A percentile compares a stretch with the other conserved stretches of the same genome.
These are phyloP conservation scores for Uronychia setigera DNA, from an alignment of 73 alveolate species.

Conservation along the genomic window DNA sequence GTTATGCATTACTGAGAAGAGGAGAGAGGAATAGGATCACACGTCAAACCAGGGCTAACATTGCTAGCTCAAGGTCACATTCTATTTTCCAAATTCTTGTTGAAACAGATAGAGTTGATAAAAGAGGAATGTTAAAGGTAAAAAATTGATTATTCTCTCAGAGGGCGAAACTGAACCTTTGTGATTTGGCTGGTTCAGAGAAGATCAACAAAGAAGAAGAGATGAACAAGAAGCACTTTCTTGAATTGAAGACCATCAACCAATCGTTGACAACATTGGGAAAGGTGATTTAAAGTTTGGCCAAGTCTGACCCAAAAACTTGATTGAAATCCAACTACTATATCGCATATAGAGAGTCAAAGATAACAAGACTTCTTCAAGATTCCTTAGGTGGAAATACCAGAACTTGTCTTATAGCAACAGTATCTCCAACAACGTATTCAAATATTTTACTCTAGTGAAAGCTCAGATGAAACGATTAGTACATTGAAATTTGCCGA, in stretches of 20 bases:
- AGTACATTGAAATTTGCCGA: slow-evolving; percentile 75
- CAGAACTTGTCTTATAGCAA: slow-evolving; percentile 72
- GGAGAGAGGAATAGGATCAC: slow-evolving; percentile 75
- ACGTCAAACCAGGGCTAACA: slow-evolving; percentile 66
- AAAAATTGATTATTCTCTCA: background rate
- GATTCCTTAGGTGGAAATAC: slow-evolving; percentile 84
- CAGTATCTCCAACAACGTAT: slow-evolving; percentile 60
- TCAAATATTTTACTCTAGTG: background rate
- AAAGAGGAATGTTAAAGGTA: slow-evolving; percentile 55
- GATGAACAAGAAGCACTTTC: slow-evolving; percentile 69
- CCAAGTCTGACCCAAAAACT: background rate
- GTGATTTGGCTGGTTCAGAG: slow-evolving; percentile 85
- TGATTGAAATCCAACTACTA: slow-evolving; percentile 2
- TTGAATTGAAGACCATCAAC: slow-evolving; percentile 78
- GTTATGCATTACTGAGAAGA: slow-evolving; percentile 58
- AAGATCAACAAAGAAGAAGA: slow-evolving; percentile 70
- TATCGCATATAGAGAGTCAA: slow-evolving; percentile 71
- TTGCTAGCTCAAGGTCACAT: slow-evolving; percentile 63
- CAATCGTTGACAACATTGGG: slow-evolving; percentile 70
- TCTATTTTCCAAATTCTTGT: slow-evolving; percentile 65
- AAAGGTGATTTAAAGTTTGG: slow-evolving; percentile 55
- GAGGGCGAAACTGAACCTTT: slow-evolving; percentile 75
- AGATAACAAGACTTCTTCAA: slow-evolving; percentile 75
- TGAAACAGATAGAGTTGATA: slow-evolving; percentile 62
- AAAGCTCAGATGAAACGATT: slow-evolving; percentile 57